Evolutionary conservation across 306 rosid species (phyloP), one percentile per base, ranked within the genome.

Genomic region (Vigna mungo): DNA sequence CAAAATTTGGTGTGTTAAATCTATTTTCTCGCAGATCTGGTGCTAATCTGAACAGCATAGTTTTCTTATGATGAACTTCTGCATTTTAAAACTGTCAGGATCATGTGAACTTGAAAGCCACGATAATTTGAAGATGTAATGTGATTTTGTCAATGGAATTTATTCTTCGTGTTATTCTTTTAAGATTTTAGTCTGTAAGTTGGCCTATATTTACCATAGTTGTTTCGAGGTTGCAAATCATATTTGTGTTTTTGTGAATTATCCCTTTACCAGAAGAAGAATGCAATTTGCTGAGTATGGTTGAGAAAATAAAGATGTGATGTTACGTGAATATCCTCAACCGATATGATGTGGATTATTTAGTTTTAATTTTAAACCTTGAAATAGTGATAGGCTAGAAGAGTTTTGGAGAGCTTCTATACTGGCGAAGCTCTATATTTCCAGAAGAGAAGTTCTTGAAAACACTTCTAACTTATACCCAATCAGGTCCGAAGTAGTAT

Each of bases 11-110:
- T 51, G 27, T 15, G 58, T 64, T 63, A 62, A 61, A 76, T 76
- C 78, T 62, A n/a, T 20, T 53, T 76, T 60, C 78, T 70, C 13
- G 10, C 74, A 41, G 74, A 70, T 69, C 80, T n/a, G 49, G 17
- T 48, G 54, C 54, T 55, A 55, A 46, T 44, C 16, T 59, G 52
- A 60, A 49, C 15, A 10, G 43, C 5, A 21, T 41, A 17, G 54
- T 59, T 61, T 7, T 61, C 60, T 59, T 68, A 25, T 60, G 4
- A 43, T 80, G 61, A 17, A 67, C 5, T 75, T 48, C 56, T 39
- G 63, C 14, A 55, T 21, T 43, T 63, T 56, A 51, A 14, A 56
- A 56, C 59, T 32, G 36, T 66, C 23, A 34, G 36, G 43, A 23
- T n/a, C 51, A 56, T 20, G 56, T n/a, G 8, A 15, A 47, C 9